Evolutionary conservation across 495 filamentous ascomycete species (phyloP).

Genomic region (Amorphotheca resinae): DNA sequence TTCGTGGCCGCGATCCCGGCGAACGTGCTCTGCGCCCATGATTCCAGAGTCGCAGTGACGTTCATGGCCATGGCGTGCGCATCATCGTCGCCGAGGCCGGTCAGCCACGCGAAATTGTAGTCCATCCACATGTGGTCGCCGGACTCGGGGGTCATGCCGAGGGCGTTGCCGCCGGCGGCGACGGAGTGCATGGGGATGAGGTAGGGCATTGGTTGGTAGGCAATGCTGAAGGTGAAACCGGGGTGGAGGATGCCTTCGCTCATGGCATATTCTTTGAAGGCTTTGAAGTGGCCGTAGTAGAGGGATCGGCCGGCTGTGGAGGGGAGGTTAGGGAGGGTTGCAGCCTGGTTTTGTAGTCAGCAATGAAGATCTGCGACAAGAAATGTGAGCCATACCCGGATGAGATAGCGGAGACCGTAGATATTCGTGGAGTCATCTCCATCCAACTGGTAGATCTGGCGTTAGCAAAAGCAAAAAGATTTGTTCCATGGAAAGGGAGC

Average conservation of each 20-base stretch:
- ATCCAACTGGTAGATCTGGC: conserved; percentile 6
- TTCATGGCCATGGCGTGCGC: conserved; percentile 5
- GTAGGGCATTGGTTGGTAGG: conserved; percentile 7
- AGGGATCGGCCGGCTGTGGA: neutral
- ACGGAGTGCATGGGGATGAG: conserved; percentile 1
- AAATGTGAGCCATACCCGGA: neutral
- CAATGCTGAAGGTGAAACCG: conserved; percentile 6
- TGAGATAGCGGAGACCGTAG: conserved; percentile 5
- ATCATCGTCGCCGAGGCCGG: conserved; percentile 2
- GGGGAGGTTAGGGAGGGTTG: conserved; percentile 6
- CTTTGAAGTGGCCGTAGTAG: conserved; percentile 1
- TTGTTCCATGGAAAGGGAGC: too few relatives aligned
- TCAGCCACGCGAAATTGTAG: conserved; percentile 3
- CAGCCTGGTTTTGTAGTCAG: neutral
- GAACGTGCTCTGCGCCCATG: conserved; percentile 10
- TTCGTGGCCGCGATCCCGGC: neutral
- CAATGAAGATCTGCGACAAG: neutral
- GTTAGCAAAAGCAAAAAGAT: too few relatives aligned
- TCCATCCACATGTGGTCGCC: conserved; percentile 9
- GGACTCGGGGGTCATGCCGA: conserved; percentile 1
- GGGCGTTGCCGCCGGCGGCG: conserved; percentile 6
- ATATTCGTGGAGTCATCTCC: conserved; percentile 3
- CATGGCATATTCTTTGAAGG: neutral
- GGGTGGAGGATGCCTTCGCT: conserved; percentile 1
- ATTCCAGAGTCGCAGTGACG: conserved; percentile 14